phyloP scores from a whole-genome alignment of 2,329 filamentous ascomycete species.

The Colletotrichum coccodes region DNA sequence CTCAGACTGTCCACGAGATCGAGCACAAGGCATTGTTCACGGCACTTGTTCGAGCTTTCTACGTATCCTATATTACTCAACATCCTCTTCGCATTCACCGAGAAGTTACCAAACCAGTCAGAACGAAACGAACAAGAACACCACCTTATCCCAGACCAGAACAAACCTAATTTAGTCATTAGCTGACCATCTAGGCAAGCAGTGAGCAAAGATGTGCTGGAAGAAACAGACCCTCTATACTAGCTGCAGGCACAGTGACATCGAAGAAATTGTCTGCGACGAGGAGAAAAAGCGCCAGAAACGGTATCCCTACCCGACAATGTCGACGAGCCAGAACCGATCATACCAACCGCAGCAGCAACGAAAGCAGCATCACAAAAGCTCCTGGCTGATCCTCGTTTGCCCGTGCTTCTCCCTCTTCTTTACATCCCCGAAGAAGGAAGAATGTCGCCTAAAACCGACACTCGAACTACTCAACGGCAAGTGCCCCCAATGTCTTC shows the following conservation, averaged over 20 bases:
- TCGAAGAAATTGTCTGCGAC: slow-evolving; percentile 4
- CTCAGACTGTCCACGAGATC: not conserved
- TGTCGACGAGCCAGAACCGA: not conserved
- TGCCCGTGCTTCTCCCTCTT: slow-evolving; percentile 5
- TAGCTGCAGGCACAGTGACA: not conserved
- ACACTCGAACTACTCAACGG: not conserved
- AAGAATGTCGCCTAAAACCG: not conserved
- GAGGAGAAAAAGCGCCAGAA: not conserved
- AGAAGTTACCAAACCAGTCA: not conserved
- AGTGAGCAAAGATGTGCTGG: slow-evolving; percentile 9
- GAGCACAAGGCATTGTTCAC: not conserved
- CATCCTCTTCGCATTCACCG: not conserved
- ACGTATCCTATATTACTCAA: not conserved
- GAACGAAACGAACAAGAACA: not conserved
- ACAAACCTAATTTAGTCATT: not conserved
- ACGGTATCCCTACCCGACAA: not conserved
- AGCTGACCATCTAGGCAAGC: not conserved
- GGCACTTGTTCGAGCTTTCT: not conserved
- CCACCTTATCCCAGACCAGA: not conserved
- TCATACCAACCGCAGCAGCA: not conserved
- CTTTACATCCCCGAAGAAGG: not conserved
- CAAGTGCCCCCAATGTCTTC: slow-evolving; percentile 14
- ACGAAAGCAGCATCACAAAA: not conserved
- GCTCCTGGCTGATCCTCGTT: slow-evolving; percentile 5
- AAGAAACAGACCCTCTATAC: slow-evolving; percentile 18